Evolutionary conservation across 73 alveolate genomes (phyloP).

Genomic region (Effrenium voratum): DNA sequence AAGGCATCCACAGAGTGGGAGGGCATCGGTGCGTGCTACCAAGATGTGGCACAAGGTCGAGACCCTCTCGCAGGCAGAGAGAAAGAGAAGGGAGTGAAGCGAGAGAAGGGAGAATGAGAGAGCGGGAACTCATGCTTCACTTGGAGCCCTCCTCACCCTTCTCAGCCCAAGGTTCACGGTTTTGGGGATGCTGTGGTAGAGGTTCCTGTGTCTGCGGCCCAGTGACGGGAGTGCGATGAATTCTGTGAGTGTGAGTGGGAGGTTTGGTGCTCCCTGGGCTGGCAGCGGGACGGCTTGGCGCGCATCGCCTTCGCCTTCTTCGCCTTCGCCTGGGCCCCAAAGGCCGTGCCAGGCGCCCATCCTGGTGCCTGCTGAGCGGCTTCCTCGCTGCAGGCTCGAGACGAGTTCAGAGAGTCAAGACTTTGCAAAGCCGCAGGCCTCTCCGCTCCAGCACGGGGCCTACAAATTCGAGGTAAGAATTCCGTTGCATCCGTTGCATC

Average conservation of each 20-base stretch:
- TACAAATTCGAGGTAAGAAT: background rate
- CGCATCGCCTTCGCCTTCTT: background rate
- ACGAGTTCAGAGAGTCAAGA: background rate
- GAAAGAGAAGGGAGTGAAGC: too few relatives aligned
- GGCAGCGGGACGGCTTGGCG: conserved; percentile 54
- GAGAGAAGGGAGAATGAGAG: too few relatives aligned
- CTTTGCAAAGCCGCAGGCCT: background rate
- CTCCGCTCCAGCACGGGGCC: background rate
- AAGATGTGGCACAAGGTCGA: conserved; percentile 5
- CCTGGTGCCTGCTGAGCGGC: conserved; percentile 49
- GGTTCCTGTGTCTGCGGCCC: conserved; percentile 5
- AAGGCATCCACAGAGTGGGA: background rate
- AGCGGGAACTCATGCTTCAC: too few relatives aligned
- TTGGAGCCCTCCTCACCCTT: too few relatives aligned
- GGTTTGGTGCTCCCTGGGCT: conserved; percentile 59
- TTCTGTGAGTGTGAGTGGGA: background rate
- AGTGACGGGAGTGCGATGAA: background rate
- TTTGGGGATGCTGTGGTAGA: conserved; percentile 23
- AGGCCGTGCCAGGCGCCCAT: background rate
- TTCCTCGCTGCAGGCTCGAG: conserved; percentile 41
- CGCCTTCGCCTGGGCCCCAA: background rate
- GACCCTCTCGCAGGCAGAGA: conserved; percentile 20
- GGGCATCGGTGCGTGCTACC: conserved; percentile 4
- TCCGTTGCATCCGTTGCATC: background rate
- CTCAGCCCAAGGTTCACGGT: conserved; percentile 7